Evolutionary conservation across 441 rosid genomes (phyloP), one percentile per base, ranked within the genome.

Genomic region (Erodium chrysanthum): DNA sequence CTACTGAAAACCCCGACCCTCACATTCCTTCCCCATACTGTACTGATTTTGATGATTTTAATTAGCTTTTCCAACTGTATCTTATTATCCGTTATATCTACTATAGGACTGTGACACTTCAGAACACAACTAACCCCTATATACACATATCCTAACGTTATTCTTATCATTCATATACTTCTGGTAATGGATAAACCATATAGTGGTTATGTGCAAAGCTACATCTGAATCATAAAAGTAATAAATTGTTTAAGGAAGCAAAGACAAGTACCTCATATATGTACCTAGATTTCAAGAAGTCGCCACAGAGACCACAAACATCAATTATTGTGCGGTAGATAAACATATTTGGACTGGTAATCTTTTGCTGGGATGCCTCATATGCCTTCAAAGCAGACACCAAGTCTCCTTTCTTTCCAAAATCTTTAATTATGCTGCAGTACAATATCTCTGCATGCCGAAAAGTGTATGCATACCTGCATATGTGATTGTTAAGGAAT

Each of bases 291-390:
- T 81, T 84, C 81, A 81, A 78, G 68, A 73, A 84, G 79, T 88
- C 87, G 37, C 87, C 85, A 77, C 95, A 90, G 11, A 81, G 80
- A 70, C 97, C 97, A 40, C 95, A 89, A 65, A 78, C 84, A 71
- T 93, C 97, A 66, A 93, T 89, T 65, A 86, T 76, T 14, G 92
- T 82, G 61, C 93, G 98, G 76, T 70, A 88, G 60, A 88, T 74
- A 73, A 81, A 87, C 97, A 86, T 88, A 74, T 86, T 91, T 63
- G 95, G 88, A 68, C 76, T 74, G 59, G 44, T 74, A 70, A 84
- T 70, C 72, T 79, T 74, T 70, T 84, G 66, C 80, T 77, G 85
- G 76, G 79, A 83, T 60, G 81, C 85, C 79, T 91, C 93, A 78
- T 84, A 93, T 20, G 88, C 86, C 61, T 69, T 76, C 84, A 91